Percentiles rank a stretch among this genome's conserved stretches.
These are phyloP conservation scores for Fusarium pilosicola DNA, from an alignment of 2,329 filamentous ascomycete species.

Conservation along the genomic window DNA sequence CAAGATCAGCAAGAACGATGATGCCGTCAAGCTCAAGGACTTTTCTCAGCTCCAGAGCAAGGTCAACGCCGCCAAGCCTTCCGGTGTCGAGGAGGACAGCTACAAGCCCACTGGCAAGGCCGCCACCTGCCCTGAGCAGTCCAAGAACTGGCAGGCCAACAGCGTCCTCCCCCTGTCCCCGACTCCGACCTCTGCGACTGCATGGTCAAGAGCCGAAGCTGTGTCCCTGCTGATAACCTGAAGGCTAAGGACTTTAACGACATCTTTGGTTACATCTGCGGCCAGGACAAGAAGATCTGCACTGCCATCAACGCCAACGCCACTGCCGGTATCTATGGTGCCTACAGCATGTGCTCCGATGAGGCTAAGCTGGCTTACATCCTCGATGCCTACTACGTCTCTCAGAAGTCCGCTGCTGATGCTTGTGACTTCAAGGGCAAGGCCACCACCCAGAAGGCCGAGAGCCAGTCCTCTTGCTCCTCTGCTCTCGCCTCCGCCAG, in stretches of 20 bases:
- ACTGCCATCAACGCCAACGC: constrained; percentile 74
- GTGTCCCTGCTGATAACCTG: constrained; percentile 70
- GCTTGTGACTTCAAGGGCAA: constrained; percentile 79
- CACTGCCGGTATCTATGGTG: constrained; percentile 75
- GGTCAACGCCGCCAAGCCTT: constrained; percentile 74
- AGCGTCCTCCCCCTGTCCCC: constrained; percentile 79
- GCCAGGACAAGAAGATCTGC: constrained; percentile 65
- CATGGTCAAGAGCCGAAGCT: constrained; percentile 80
- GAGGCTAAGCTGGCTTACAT: constrained; percentile 78
- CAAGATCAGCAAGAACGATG: constrained; percentile 61
- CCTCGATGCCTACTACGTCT: constrained; percentile 77
- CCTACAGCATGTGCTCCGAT: constrained; percentile 80
- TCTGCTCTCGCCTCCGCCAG: constrained; percentile 71
- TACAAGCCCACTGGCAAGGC: constrained; percentile 82
- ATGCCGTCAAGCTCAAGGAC: constrained; percentile 75
- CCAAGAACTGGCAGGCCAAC: constrained; percentile 70
- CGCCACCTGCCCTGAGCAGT: constrained; percentile 75
- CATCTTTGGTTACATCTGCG: constrained; percentile 82
- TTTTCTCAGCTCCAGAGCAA: constrained; percentile 78
- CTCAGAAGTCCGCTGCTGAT: constrained; percentile 58
- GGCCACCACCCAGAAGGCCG: constrained; percentile 64
- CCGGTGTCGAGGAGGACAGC: constrained; percentile 68
- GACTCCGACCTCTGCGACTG: constrained; percentile 84
- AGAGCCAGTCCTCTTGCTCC: constrained; percentile 64
- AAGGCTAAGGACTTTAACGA: constrained; percentile 67